Evolutionary conservation across 345 rosid species (phyloP).

Genomic region (Bretschneidera sinensis): DNA sequence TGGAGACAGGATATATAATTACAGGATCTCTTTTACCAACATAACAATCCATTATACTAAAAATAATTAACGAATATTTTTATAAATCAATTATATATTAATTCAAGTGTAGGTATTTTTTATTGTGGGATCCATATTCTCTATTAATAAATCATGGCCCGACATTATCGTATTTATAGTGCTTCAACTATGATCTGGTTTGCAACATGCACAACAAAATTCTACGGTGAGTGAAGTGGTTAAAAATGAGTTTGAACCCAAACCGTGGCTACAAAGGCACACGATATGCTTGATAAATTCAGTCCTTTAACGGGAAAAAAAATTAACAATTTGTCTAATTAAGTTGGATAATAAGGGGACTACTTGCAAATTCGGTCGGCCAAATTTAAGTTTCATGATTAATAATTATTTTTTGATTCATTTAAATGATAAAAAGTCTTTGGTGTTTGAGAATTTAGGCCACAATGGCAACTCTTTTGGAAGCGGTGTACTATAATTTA

Average conservation of each 20-base stretch:
- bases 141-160: slow-evolving; percentile 4
- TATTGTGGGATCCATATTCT: slow-evolving; percentile 3
- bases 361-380: slow-evolving; percentile 29
- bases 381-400: slow-evolving; percentile 15
- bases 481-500: too few species aligned
- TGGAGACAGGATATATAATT: slow-evolving; percentile 37
- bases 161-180: slow-evolving; percentile 20
- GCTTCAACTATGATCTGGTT: slow-evolving; percentile 31
- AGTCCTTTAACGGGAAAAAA: too few species aligned
- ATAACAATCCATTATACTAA: slow-evolving; percentile 21
- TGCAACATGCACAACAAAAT: slow-evolving; percentile 31
- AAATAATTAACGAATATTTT: slow-evolving; percentile 8
- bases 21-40: slow-evolving; percentile 40
- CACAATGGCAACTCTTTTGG: too few species aligned
- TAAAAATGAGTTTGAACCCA: slow-evolving; percentile 18
- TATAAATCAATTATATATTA: not conserved
- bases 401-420: not conserved
- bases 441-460: too few species aligned
- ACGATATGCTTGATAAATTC: slow-evolving; percentile 7
- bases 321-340: slow-evolving; percentile 21
- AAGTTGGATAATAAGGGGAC: not conserved
- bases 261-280: slow-evolving; percentile 18
- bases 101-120: not conserved
- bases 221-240: slow-evolving; percentile 8
- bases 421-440: not conserved